Base-by-base conservation (phyloP, 2,329 filamentous ascomycete species). In the Monilinia vaccinii-corymbosi region DNA sequence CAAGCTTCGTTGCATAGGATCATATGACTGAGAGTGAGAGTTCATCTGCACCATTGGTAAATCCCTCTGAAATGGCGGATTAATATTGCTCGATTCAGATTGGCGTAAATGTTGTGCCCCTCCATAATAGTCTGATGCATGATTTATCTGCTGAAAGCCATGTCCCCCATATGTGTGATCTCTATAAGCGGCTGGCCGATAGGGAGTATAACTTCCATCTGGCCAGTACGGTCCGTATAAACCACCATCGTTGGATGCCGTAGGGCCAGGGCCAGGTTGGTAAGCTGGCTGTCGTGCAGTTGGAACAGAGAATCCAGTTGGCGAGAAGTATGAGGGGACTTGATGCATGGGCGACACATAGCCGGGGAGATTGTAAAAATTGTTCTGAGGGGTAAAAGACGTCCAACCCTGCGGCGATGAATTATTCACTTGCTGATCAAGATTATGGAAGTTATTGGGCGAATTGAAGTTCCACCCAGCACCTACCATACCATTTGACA, bases 171-270 rank as follows among this genome's bases (percentile, higher is more conserved):
- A 79, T 23, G 79, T 76, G 49, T 79, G 75, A 69, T 84, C 81
- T 61, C 79, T 76, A 61, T 81, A 73, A 7, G 81, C 80, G 40
- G 81, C 80, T 14, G 82, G 81, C 61, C 81, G 76, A 70, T 85
- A 85, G 14, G 82, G 70, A 21, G 68, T 65, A 56, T 68, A 72
- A 48, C 80, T 81, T n/a, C 82, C 82, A 74, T 85, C 80, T 23
- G 82, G 81, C 81, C 81, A 85, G 67, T 85, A 85, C 32, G 81
- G 81, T 0, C 82, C 82, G 71, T 81, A 85, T 6, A 79, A 76
- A 10, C 80, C 80, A 58, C 78, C 76, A 34, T 79, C 78, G 57
- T 81, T 81, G 2, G 81, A 79, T 34, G 81, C 81, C 9, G 82
- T 84, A 32, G 81, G 81, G 3, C 81, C 81, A 53, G 81, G 73